Evolutionary conservation across 2,329 filamentous ascomycete genomes (phyloP), one percentile per base, ranked within the genome.

Genomic region (Neurospora sp.): DNA sequence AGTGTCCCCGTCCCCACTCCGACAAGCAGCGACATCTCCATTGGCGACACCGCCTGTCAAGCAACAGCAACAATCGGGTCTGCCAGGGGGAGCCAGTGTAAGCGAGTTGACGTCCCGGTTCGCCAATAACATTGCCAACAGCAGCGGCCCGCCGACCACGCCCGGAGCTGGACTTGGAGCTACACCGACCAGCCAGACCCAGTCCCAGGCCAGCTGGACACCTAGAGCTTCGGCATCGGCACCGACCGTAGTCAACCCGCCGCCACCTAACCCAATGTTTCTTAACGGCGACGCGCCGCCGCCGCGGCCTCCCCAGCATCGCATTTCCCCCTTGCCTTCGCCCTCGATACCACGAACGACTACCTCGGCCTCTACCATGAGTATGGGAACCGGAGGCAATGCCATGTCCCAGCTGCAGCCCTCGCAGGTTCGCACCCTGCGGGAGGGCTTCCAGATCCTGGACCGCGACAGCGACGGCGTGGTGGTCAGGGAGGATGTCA

Each of bases 391-490:
- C 52, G 52, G 52, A 62, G 52, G 84, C 40, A 88, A 85, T 75
- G 84, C 89, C 15, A 82, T 93, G 66, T 89, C 90, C 2, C 90
- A 92, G 76, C 81, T 98, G 58, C 91, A 95, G 43, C 89, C 93
- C 2, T 85, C 92, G 3, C 93, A 97, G 75, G 89, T 97, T 42
- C 89, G 94, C 76, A 92, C 93, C 75, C 87, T 99, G 80, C 89
- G 96, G 72, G 95, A 98, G 78, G 93, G 91, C 0, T 99, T 98
- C 80, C 93, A 96, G 79, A 93, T 97, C 71, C 85, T 99, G 66
- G 96, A 98, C 79, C 87, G 93, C 71, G 91, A 96, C 80, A 94
- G 93, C 76, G 93, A 96, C 77, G 94, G 95, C 19, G 84, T 87
- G 68, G 90, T 99, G 72, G 91, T 90, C 74, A 86, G 91, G 71